Conservation (phyloP, 129 eudicot species). For the Erigeron canadensis region DNA sequence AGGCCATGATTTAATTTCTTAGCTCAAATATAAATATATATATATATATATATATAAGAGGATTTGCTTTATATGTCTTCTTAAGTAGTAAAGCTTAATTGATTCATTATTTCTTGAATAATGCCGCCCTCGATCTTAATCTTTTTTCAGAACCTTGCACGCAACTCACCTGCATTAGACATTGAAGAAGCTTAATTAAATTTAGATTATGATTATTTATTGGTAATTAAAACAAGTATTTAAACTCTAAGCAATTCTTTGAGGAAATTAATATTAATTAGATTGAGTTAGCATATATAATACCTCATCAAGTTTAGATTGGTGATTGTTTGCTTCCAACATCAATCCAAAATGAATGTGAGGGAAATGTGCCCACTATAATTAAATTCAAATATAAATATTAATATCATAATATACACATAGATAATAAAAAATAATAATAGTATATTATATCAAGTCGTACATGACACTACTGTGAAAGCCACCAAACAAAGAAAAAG, state of each 20-base stretch:
- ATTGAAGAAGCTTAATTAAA: neutral
- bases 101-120: constrained; percentile 45
- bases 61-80: constrained; percentile 18
- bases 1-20: constrained; percentile 23
- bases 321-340: constrained; percentile 78
- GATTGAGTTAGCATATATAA: constrained; percentile 20
- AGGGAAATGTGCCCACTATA: constrained; percentile 96
- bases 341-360: constrained; percentile 93
- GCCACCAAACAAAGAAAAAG: constrained; percentile 30
- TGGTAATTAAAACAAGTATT: neutral
- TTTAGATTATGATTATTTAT: neutral
- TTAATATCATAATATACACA: neutral
- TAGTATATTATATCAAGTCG: no score
- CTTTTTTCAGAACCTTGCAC: constrained; percentile 48
- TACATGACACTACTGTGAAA: constrained; percentile 23
- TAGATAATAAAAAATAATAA: no score
- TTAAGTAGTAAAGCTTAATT: constrained; percentile 14
- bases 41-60: constrained; percentile 23
- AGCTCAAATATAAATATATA: constrained; percentile 29
- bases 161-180: constrained; percentile 30
- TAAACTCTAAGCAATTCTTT: neutral
- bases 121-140: constrained; percentile 41
- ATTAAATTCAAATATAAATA: neutral
- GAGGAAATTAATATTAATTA: neutral
- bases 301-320: constrained; percentile 72